Evolutionary conservation across 495 filamentous ascomycete genomes (phyloP).

Genomic region (Aspergillus nanangensis): DNA sequence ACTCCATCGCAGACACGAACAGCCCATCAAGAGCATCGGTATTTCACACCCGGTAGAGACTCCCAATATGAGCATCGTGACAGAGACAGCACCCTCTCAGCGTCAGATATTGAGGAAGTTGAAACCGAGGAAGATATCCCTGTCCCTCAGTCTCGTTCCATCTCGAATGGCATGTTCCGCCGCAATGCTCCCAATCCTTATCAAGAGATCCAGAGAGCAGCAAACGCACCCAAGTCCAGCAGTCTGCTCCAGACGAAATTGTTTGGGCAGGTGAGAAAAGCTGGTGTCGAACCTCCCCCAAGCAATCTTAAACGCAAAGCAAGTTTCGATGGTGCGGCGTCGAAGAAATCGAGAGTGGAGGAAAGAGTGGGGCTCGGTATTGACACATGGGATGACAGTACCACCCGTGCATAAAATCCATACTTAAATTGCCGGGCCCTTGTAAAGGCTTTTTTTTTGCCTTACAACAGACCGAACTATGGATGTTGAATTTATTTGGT

Average conservation of each 20-base stretch:
- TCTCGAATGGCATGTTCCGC: conserved; percentile 49
- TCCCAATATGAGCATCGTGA: conserved; percentile 54
- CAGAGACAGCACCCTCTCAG: conserved; percentile 86
- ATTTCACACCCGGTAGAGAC: conserved; percentile 53
- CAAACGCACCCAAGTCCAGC: conserved; percentile 32
- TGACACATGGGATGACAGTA: conserved; percentile 28
- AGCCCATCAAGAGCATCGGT: conserved; percentile 42
- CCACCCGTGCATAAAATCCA: conserved; percentile 12
- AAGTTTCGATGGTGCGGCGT: conserved; percentile 41
- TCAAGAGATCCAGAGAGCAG: conserved; percentile 12
- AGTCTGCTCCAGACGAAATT: conserved; percentile 59
- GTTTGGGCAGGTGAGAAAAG: conserved; percentile 63
- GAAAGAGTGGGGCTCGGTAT: conserved; percentile 63
- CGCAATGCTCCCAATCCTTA: conserved; percentile 26
- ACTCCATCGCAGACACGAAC: conserved; percentile 56
- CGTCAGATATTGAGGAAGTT: conserved; percentile 64
- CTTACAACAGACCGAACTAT: no score
- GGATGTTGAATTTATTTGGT: no score
- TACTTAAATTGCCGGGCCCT: no score
- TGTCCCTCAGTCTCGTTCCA: conserved; percentile 46
- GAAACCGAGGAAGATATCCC: conserved; percentile 53
- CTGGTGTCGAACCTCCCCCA: conserved; percentile 34
- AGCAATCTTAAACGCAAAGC: conserved; percentile 55
- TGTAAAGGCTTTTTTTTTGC: no score
- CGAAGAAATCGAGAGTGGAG: conserved; percentile 57